Conservation (phyloP, 2,329 filamentous ascomycete species). For the Sarocladium strictum region DNA sequence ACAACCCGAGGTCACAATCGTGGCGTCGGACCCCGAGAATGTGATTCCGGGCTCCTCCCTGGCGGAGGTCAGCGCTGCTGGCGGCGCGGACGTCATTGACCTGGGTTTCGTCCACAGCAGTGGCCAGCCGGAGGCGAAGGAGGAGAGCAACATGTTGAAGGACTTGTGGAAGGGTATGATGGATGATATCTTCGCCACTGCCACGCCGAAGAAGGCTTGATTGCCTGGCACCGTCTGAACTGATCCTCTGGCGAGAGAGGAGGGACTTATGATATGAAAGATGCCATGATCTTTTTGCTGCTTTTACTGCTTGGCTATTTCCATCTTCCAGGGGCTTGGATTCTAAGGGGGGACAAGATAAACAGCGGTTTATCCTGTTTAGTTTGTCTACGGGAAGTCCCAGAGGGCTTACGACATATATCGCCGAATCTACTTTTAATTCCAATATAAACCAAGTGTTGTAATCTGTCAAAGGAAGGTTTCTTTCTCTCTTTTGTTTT, state of each 20-base stretch:
- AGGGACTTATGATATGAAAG: background rate
- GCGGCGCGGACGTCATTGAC: constrained; percentile 47
- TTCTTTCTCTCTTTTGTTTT: background rate
- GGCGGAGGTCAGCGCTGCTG: constrained; percentile 43
- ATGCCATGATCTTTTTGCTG: constrained; percentile 6
- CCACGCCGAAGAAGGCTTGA: constrained; percentile 16
- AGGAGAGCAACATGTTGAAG: constrained; percentile 39
- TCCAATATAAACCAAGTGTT: background rate
- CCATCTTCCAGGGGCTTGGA: background rate
- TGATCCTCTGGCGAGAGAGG: background rate
- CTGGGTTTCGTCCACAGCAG: constrained; percentile 44
- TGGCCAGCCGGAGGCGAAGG: constrained; percentile 20
- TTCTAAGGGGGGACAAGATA: too few species aligned
- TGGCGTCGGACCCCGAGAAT: constrained; percentile 50
- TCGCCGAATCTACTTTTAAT: too few species aligned
- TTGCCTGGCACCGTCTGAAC: too few species aligned
- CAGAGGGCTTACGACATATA: too few species aligned
- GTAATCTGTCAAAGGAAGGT: background rate
- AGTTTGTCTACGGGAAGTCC: too few species aligned
- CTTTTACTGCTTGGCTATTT: constrained; percentile 8
- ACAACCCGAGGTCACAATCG: constrained; percentile 46
- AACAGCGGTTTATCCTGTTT: too few species aligned
- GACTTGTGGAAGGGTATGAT: constrained; percentile 52
- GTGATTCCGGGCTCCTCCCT: constrained; percentile 45
- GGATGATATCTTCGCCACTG: constrained; percentile 36